A percentile compares a stretch with the other conserved stretches of the same genome.
phyloP scores from a whole-genome alignment of 164 flowering plant genomes.

The Echeveria elegans region DNA sequence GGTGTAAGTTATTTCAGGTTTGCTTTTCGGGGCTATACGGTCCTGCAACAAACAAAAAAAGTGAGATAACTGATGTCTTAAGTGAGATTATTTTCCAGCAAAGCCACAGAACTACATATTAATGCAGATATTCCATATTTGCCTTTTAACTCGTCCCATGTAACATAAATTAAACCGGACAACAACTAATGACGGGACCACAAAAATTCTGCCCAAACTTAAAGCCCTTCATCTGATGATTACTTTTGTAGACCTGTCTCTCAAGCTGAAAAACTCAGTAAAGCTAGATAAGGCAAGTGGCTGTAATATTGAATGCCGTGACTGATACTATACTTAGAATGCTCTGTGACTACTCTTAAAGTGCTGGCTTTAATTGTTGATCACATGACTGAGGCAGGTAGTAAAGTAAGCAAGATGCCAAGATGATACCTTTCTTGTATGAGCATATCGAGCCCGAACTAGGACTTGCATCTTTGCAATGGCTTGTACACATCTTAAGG shows the following conservation, averaged over 20 bases:
- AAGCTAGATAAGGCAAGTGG: not conserved
- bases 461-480: constrained; percentile 5
- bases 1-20: constrained; percentile 21
- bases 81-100: not conserved
- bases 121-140: not conserved
- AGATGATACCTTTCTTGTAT: constrained; percentile 2
- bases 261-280: not conserved
- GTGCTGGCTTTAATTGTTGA: not conserved
- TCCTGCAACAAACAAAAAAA: not conserved
- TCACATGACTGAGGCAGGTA: constrained; percentile 1
- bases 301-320: not conserved
- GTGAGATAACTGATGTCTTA: not conserved
- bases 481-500: constrained; percentile 3
- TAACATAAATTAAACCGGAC: not conserved
- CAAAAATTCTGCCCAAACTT: not conserved
- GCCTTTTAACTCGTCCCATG: not conserved
- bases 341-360: not conserved
- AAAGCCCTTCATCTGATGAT: not conserved
- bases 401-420: not conserved
- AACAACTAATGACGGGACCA: not conserved
- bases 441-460: not conserved
- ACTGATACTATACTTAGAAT: not conserved
- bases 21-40: not conserved
- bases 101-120: not conserved
- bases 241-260: not conserved